Evolutionary conservation across 345 rosid genomes (phyloP).

Genomic region (Limnanthes douglasii): DNA sequence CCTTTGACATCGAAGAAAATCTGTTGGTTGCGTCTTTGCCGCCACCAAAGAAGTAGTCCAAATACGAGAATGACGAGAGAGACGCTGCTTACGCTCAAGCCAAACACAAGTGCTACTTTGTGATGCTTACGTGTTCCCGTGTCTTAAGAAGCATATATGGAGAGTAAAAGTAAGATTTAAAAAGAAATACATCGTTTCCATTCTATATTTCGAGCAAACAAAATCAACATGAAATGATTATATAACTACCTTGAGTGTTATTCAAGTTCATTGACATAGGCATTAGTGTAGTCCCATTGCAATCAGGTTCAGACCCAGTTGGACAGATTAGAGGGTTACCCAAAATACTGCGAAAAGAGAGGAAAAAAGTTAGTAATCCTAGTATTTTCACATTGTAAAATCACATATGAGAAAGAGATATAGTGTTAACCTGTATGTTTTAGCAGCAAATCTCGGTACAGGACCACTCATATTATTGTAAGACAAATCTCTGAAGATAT

Average conservation of each 20-base stretch:
- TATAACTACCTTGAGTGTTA: slow-evolving; percentile 34
- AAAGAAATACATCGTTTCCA: no score
- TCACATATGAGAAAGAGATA: slow-evolving; percentile 5
- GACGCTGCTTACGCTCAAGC: slow-evolving; percentile 45
- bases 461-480: slow-evolving; percentile 86
- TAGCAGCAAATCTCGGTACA: slow-evolving; percentile 76
- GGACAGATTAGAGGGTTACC: slow-evolving; percentile 89
- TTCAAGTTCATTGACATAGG: slow-evolving; percentile 98
- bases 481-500: slow-evolving; percentile 63
- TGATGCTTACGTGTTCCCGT: slow-evolving; percentile 35
- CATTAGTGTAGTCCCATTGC: slow-evolving; percentile 62
- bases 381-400: not conserved
- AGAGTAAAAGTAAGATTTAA: not conserved
- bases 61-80: slow-evolving; percentile 49
- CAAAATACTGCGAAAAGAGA: slow-evolving; percentile 38
- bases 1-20: slow-evolving; percentile 79
- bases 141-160: slow-evolving; percentile 20
- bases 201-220: no score
- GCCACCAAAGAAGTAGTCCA: slow-evolving; percentile 73
- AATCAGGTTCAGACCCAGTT: slow-evolving; percentile 82
- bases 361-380: not conserved
- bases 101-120: slow-evolving; percentile 63
- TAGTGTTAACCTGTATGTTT: slow-evolving; percentile 62
- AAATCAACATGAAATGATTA: not conserved
- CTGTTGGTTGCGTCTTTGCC: slow-evolving; percentile 52